phyloP scores from a whole-genome alignment of 192 early-diverging fungal genomes.

The Coemansia sp. region DNA sequence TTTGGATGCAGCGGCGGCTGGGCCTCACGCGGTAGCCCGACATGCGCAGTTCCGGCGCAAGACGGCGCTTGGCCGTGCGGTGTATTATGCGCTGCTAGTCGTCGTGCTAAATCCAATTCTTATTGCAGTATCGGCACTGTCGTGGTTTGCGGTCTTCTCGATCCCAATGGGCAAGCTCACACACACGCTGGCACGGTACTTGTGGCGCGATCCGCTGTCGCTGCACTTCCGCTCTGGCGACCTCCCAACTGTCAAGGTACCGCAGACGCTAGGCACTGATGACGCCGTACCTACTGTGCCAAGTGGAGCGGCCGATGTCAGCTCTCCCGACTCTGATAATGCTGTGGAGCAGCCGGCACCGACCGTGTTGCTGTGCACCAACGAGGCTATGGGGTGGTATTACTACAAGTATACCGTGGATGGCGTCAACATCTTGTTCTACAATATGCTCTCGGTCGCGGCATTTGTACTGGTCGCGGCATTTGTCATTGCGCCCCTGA shows the following conservation, averaged over 20 bases:
- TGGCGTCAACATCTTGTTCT: constrained; percentile 96
- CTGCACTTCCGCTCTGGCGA: constrained; percentile 70
- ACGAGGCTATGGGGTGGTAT: constrained; percentile 86
- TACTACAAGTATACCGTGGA: constrained; percentile 98
- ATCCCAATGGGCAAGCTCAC: constrained; percentile 96
- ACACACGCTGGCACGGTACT: constrained; percentile 76
- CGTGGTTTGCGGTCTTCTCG: constrained; percentile 86
- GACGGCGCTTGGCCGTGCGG: constrained; percentile 41
- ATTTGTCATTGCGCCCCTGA: constrained; percentile 66
- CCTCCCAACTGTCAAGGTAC: constrained; percentile 56
- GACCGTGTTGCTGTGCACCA: constrained; percentile 82
- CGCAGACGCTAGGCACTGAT: constrained; percentile 3
- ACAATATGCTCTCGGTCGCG: constrained; percentile 86
- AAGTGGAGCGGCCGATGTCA: background rate
- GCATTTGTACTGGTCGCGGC: constrained; percentile 84
- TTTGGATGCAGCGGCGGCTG: background rate
- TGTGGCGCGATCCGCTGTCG: constrained; percentile 78
- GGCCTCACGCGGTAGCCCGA: constrained; percentile 10
- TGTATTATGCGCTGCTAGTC: constrained; percentile 32
- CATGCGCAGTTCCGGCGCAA: constrained; percentile 27
- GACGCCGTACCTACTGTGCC: constrained; percentile 2
- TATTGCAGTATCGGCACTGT: constrained; percentile 71
- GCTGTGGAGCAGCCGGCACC: constrained; percentile 49
- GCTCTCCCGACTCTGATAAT: background rate
- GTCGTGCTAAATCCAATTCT: constrained; percentile 74